Percentiles rank a stretch among this genome's conserved stretches.
Conservation (phyloP, 371 early-diverging fungal species). For the Quaeritorhiza haematococci region DNA sequence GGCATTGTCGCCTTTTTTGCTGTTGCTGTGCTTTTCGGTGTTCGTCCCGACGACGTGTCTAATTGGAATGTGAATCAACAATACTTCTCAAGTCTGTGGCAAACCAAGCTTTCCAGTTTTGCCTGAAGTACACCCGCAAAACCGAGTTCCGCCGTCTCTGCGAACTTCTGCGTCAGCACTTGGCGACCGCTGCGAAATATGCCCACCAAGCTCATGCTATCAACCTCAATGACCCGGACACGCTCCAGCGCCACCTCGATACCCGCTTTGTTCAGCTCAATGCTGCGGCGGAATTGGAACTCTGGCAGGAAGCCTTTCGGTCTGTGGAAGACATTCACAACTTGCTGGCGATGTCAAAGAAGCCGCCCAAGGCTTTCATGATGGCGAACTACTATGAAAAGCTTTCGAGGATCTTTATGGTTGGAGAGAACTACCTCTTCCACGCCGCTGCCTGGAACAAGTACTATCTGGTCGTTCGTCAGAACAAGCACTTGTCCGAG, state of each 20-base stretch:
- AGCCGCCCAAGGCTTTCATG: conserved; percentile 84
- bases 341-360: conserved; percentile 83
- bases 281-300: conserved; percentile 90
- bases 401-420: conserved; percentile 90
- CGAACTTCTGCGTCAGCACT: conserved; percentile 92
- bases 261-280: conserved; percentile 92
- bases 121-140: conserved; percentile 89
- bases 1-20: neutral
- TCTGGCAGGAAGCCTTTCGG: conserved; percentile 98
- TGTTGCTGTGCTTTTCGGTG: conserved; percentile 3
- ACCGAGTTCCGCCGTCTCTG: conserved; percentile 96
- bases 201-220: conserved; percentile 88
- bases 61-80: neutral
- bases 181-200: conserved; percentile 85
- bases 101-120: conserved; percentile 92
- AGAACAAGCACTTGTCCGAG: conserved; percentile 42
- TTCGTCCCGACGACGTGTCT: neutral
- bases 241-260: conserved; percentile 92
- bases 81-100: conserved; percentile 53
- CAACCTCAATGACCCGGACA: conserved; percentile 92
- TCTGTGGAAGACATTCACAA: conserved; percentile 96
- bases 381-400: conserved; percentile 97
- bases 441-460: conserved; percentile 95
- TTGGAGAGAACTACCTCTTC: conserved; percentile 94
- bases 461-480: conserved; percentile 57